These are phyloP conservation scores for Fusarium oxysporum DNA, from an alignment of 2,329 filamentous ascomycete genomes.

Conservation along the genomic window DNA sequence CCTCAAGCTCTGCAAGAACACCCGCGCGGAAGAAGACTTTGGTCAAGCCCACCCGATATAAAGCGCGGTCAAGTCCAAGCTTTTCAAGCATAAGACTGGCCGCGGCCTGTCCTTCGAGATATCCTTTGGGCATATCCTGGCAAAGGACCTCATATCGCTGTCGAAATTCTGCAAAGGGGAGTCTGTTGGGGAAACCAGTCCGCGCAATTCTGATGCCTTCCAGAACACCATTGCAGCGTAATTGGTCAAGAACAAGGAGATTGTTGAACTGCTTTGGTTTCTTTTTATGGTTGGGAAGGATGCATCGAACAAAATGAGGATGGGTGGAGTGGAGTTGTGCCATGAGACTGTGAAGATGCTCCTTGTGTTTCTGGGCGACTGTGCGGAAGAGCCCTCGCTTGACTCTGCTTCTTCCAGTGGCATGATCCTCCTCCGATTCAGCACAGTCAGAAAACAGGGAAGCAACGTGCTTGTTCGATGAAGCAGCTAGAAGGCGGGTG, in stretches of 20 bases:
- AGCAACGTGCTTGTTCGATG: slow-evolving; percentile 85
- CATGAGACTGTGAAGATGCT: slow-evolving; percentile 98
- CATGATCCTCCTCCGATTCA: slow-evolving; percentile 79
- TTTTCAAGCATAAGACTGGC: slow-evolving; percentile 90
- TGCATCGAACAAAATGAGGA: slow-evolving; percentile 97
- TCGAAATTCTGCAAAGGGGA: slow-evolving; percentile 93
- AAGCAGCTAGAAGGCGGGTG: slow-evolving; percentile 85
- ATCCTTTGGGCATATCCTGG: slow-evolving; percentile 86
- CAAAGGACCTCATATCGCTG: slow-evolving; percentile 97
- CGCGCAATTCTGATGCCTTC: slow-evolving; percentile 97
- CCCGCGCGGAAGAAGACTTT: slow-evolving; percentile 99
- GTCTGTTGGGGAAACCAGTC: slow-evolving; percentile 94
- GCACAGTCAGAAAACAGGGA: slow-evolving; percentile 89
- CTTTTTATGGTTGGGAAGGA: slow-evolving; percentile 98
- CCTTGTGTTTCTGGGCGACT: slow-evolving; percentile 96
- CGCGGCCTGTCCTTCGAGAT: slow-evolving; percentile 88
- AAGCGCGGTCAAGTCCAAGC: slow-evolving; percentile 82
- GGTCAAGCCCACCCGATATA: slow-evolving; percentile 93
- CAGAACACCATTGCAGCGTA: slow-evolving; percentile 99
- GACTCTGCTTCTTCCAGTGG: slow-evolving; percentile 79
- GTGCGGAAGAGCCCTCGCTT: slow-evolving; percentile 98
- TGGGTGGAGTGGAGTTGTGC: slow-evolving; percentile 93
- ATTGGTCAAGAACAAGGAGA: slow-evolving; percentile 92
- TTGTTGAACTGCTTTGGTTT: slow-evolving; percentile 92
- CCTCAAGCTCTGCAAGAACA: slow-evolving; percentile 95